These are phyloP conservation scores for Domatiomyces catenatus DNA, from an alignment of 2,329 filamentous ascomycete species.

Conservation along the genomic window DNA sequence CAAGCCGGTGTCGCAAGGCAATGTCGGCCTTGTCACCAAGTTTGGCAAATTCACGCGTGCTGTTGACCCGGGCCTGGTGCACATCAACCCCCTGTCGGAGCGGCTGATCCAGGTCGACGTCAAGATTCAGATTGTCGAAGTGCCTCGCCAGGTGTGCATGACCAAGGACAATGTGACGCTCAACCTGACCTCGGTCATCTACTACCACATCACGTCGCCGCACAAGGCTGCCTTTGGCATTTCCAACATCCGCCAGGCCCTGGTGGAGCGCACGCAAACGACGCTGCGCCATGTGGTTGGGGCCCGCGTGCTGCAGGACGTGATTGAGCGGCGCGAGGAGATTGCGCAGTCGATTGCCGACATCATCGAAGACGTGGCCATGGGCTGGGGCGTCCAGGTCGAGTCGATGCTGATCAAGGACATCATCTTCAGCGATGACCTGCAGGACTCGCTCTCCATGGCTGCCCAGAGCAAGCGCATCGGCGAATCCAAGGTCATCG, in stretches of 20 bases:
- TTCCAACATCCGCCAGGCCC: constrained; percentile 83
- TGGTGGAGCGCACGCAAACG: constrained; percentile 94
- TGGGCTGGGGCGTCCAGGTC: constrained; percentile 87
- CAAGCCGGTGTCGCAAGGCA: constrained; percentile 80
- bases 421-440: constrained; percentile 88
- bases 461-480: constrained; percentile 97
- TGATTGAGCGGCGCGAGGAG: constrained; percentile 96
- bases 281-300: constrained; percentile 94
- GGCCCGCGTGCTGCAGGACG: constrained; percentile 87
- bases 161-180: constrained; percentile 98
- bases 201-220: constrained; percentile 91
- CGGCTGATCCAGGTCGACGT: constrained; percentile 83
- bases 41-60: constrained; percentile 89
- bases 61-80: constrained; percentile 90
- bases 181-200: constrained; percentile 89
- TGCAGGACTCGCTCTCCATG: constrained; percentile 95
- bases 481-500: constrained; percentile 96
- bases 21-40: constrained; percentile 88
- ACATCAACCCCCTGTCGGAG: constrained; percentile 92
- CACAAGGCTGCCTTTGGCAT: constrained; percentile 98
- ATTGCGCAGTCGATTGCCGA: constrained; percentile 88
- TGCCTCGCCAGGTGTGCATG: constrained; percentile 95
- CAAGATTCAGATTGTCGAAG: constrained; percentile 96
- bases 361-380: constrained; percentile 91
- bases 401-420: constrained; percentile 99